Percentiles rank a stretch among this genome's conserved stretches.
These are phyloP conservation scores for Gymnopilus dilepis DNA, from an alignment of 768 basidiomycete species.

Conservation along the genomic window DNA sequence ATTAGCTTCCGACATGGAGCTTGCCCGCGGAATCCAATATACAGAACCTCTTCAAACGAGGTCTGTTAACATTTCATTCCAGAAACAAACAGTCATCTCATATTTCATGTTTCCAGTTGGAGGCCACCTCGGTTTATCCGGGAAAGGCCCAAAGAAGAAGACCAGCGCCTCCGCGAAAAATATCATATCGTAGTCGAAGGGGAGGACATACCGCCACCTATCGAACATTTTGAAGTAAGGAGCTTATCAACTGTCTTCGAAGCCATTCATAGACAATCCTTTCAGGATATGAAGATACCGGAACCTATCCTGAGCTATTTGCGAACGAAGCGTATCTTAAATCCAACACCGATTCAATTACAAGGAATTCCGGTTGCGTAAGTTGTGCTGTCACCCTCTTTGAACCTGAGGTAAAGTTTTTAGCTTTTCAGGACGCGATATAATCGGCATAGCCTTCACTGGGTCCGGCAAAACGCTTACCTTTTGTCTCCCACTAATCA, in stretches of 20 bases:
- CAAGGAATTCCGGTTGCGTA: constrained; percentile 97
- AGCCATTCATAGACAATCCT: constrained; percentile 5
- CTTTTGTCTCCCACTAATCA: constrained; percentile 96
- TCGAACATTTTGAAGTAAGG: constrained; percentile 82
- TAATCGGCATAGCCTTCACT: constrained; percentile 99
- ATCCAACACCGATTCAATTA: constrained; percentile 94
- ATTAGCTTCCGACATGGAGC: constrained; percentile 89
- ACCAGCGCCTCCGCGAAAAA: constrained; percentile 82
- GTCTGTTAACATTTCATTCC: constrained; percentile 41
- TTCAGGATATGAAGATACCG: constrained; percentile 98
- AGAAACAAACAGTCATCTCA: background rate
- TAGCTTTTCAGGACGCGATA: constrained; percentile 94
- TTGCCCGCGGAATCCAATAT: constrained; percentile 92
- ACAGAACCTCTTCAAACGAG: constrained; percentile 84
- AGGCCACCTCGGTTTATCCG: constrained; percentile 83
- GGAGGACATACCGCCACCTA: constrained; percentile 91
- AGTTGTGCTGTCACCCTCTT: constrained; percentile 32
- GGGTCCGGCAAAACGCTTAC: constrained; percentile 99
- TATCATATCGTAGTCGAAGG: constrained; percentile 96
- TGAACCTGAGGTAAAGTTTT: constrained; percentile 27
- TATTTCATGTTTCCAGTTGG: constrained; percentile 65
- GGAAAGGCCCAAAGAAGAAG: constrained; percentile 68
- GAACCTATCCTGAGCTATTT: constrained; percentile 81
- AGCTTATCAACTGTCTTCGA: background rate
- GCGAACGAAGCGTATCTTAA: constrained; percentile 80